These are phyloP conservation scores for Populus davidiana DNA, from an alignment of 345 rosid species.

Conservation along the genomic window DNA sequence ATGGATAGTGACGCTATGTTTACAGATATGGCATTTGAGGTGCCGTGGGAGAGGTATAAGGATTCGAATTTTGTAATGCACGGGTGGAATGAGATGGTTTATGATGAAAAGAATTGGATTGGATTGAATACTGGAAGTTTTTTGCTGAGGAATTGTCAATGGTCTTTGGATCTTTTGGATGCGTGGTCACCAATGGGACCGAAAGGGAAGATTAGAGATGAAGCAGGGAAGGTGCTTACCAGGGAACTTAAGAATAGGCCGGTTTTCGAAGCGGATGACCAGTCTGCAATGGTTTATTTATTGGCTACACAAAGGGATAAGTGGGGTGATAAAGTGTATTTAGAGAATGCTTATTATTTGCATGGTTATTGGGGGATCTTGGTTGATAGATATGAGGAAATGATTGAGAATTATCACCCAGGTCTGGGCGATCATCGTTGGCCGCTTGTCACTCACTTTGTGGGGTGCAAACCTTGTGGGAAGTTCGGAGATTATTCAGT, in stretches of 20 bases:
- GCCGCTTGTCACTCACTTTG: slow-evolving; percentile 80
- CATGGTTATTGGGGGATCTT: slow-evolving; percentile 74
- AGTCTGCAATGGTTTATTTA: slow-evolving; percentile 67
- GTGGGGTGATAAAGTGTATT: slow-evolving; percentile 69
- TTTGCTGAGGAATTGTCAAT: slow-evolving; percentile 57
- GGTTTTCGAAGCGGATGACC: slow-evolving; percentile 69
- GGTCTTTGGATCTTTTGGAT: slow-evolving; percentile 69
- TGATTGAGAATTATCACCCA: slow-evolving; percentile 61
- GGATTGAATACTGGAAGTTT: slow-evolving; percentile 71
- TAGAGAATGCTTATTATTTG: slow-evolving; percentile 65
- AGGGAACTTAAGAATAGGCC: slow-evolving; percentile 60
- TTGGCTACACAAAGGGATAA: slow-evolving; percentile 54
- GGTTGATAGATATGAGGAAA: slow-evolving; percentile 68
- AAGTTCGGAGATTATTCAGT: slow-evolving; percentile 65
- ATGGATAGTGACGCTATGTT: slow-evolving; percentile 83
- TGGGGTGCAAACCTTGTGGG: slow-evolving; percentile 81
- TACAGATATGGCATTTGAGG: slow-evolving; percentile 73
- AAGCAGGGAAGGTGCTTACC: slow-evolving; percentile 57
- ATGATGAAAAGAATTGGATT: slow-evolving; percentile 65
- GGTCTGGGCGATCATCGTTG: slow-evolving; percentile 69
- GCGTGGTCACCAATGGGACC: slow-evolving; percentile 79
- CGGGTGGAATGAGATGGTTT: slow-evolving; percentile 73
- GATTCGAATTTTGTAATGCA: slow-evolving; percentile 64
- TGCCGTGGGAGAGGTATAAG: slow-evolving; percentile 76
- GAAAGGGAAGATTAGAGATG: slow-evolving; percentile 56